Conservation (phyloP, 371 early-diverging fungal genomes). For the Haplosporangium sp. region DNA sequence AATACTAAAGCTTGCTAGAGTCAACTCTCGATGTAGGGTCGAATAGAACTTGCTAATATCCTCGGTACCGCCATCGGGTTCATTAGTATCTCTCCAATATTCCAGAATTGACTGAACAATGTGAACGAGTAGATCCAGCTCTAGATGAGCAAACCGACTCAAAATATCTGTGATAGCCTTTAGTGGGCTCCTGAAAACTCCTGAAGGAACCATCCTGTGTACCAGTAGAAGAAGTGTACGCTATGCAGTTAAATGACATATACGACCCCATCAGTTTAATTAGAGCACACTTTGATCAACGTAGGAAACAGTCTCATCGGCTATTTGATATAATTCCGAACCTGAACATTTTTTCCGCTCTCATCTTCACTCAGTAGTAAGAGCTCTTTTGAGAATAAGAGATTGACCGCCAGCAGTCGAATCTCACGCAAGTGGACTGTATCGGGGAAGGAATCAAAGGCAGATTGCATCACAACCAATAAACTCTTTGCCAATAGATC, state of each 20-base stretch:
- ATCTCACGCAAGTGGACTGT: constrained; percentile 11
- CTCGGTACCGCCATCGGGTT: background rate
- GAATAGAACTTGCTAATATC: background rate
- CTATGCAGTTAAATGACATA: background rate
- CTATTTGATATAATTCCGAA: background rate
- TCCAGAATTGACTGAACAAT: constrained; percentile 14
- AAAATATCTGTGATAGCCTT: constrained; percentile 16
- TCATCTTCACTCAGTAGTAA: constrained; percentile 22
- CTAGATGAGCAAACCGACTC: constrained; percentile 24
- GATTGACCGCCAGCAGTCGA: constrained; percentile 11
- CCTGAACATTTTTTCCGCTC: constrained; percentile 41
- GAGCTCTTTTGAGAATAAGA: constrained; percentile 27
- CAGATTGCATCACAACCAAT: constrained; percentile 5
- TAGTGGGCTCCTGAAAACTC: constrained; percentile 25
- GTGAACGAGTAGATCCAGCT: constrained; percentile 15
- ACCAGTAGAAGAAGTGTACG: constrained; percentile 8
- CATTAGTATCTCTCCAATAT: constrained; percentile 1
- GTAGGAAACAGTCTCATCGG: background rate
- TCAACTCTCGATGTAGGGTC: background rate
- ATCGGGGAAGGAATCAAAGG: constrained; percentile 1
- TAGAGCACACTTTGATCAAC: background rate
- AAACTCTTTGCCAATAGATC: constrained; percentile 20
- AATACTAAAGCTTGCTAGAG: background rate
- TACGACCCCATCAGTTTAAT: background rate
- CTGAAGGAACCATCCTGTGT: constrained; percentile 1